Conservation (phyloP, 176 grass and related monocot species). For the Zea luxurians region DNA sequence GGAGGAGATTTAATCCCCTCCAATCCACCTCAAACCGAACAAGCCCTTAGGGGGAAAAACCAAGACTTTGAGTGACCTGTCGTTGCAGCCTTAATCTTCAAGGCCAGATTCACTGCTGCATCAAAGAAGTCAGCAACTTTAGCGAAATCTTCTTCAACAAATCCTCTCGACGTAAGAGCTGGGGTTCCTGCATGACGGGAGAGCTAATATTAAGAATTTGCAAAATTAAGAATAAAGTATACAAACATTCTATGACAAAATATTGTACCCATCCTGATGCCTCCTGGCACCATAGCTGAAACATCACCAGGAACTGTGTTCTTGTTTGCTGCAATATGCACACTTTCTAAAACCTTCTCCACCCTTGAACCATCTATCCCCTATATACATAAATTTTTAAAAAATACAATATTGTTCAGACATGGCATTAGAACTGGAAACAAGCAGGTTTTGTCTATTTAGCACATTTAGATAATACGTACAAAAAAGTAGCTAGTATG, state of each 20-base stretch:
- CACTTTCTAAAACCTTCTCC: constrained; percentile 89
- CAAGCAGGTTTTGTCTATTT: neutral
- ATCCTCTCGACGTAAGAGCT: constrained; percentile 95
- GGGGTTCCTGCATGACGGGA: constrained; percentile 75
- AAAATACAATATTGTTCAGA: constrained; percentile 12
- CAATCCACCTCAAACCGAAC: no score
- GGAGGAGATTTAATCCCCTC: no score
- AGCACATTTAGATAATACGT: constrained; percentile 24
- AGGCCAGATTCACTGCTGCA: constrained; percentile 68
- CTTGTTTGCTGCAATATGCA: constrained; percentile 99
- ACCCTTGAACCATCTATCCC: constrained; percentile 97
- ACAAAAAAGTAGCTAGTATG: constrained; percentile 4
- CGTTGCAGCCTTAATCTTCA: constrained; percentile 80
- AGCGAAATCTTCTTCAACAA: constrained; percentile 93
- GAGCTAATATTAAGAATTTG: constrained; percentile 24
- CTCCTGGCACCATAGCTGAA: constrained; percentile 98
- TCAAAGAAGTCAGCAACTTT: constrained; percentile 97
- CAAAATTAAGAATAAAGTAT: neutral
- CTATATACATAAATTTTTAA: constrained; percentile 38
- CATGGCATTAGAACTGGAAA: constrained; percentile 27
- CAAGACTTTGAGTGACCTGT: constrained; percentile 51
- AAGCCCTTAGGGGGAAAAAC: neutral
- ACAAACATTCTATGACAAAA: constrained; percentile 9
- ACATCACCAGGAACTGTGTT: constrained; percentile 99
- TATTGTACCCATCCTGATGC: constrained; percentile 95